Conservation (phyloP, 106 monocot species). For the Ottelia alismoides region DNA sequence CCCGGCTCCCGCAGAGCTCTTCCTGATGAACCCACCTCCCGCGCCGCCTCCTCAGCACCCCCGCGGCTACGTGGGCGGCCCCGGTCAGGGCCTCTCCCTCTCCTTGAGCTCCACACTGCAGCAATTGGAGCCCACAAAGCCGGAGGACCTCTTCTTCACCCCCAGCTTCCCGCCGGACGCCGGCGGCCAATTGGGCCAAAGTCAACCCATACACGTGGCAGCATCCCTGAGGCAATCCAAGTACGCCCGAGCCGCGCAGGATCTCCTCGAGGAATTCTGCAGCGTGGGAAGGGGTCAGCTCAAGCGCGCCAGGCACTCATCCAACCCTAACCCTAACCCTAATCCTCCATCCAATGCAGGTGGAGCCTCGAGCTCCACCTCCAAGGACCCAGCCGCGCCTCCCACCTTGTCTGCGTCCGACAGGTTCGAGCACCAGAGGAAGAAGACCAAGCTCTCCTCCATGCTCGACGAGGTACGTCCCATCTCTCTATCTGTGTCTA, state of each 20-base stretch:
- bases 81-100: slow-evolving; percentile 56
- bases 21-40: slow-evolving; percentile 37
- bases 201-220: slow-evolving; percentile 22
- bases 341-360: slow-evolving; percentile 1
- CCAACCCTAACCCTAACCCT: not conserved
- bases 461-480: slow-evolving; percentile 15
- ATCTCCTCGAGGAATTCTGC: slow-evolving; percentile 92
- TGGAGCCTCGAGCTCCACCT: slow-evolving; percentile 8
- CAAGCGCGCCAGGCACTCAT: not conserved
- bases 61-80: slow-evolving; percentile 21
- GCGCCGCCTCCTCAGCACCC: slow-evolving; percentile 12
- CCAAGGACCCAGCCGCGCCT: slow-evolving; percentile 32
- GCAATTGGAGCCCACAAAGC: slow-evolving; percentile 60
- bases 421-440: slow-evolving; percentile 49
- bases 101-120: slow-evolving; percentile 59
- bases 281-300: slow-evolving; percentile 34
- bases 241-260: slow-evolving; percentile 72
- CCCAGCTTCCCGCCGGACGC: slow-evolving; percentile 37
- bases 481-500: slow-evolving; percentile 6
- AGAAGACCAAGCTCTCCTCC: slow-evolving; percentile 12
- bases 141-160: slow-evolving; percentile 30
- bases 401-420: slow-evolving; percentile 57
- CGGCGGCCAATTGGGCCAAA: slow-evolving; percentile 9
- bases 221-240: slow-evolving; percentile 51
- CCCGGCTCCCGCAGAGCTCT: slow-evolving; percentile 55